Evolutionary conservation across 768 basidiomycete species (phyloP), one percentile per base, ranked within the genome.

Genomic region (Candolleomyces aberdarensis): DNA sequence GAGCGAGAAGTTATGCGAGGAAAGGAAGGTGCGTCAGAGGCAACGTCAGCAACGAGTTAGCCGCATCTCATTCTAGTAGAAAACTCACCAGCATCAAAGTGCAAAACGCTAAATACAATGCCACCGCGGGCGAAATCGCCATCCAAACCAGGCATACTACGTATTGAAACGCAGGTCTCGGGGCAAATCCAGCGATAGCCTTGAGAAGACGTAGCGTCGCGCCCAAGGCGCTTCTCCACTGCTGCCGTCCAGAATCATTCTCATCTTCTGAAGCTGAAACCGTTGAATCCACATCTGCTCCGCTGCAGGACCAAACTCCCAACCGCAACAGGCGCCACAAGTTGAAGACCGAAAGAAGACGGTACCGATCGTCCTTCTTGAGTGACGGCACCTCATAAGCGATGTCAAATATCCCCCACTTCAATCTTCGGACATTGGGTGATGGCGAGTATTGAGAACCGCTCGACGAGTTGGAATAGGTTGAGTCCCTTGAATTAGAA

Each of bases 401-500:
- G 48, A 77, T 60, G 19, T 68, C 64, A 60, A 78, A 79, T 26
- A 76, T 75, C 2, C 74, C 76, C 73, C 72, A 71, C 15, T 67
- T 64, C n/a, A 69, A 58, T 26, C 65, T 69, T 20, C 61, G 62
- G 36, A 74, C 62, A 32, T 32, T 53, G n/a, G 39, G 11, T 26
- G 58, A 48, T 32, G 29, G n/a, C 13, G 53, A 17, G 53, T 19
- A 41, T 5, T 51, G n/a, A 17, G 17, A 14, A 48, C 6, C 19
- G 22, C 36, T 36, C 6, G 58, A 52, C 11, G 43, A 26, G 14
- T 10, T 36, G 52, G 41, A 26, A 39, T 6, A n/a, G 19, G 43
- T 54, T 40, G 36, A 20, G 15, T 20, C 15, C 9, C 5, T 46
- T 3, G 44, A 46, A 7, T 9, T 17, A 8, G 44, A 17, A 17